Base-by-base conservation (phyloP, 805 yeast species). In the Metschnikowia arizonensis region DNA sequence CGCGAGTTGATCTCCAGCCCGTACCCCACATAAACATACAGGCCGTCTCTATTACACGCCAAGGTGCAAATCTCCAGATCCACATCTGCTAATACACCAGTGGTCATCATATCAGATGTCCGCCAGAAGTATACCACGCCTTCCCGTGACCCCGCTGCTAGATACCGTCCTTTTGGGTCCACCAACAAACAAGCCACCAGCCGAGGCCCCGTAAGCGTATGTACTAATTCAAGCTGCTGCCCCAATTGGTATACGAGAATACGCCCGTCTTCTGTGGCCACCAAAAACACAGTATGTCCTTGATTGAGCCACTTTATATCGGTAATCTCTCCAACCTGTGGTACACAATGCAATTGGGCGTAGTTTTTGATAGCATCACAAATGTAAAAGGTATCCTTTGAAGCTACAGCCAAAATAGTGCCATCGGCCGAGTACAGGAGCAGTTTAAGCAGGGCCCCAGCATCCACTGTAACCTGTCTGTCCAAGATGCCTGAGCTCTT, bases 111-210 rank as follows among this genome's bases (percentile, higher is more conserved):
- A 23, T 68, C 65, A 1, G 57, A 48, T 6, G 74, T 57, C 32
- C 67, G 64, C 82, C 83, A 80, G 9, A 78, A 32, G 15, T 79
- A 69, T 5, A 78, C 70, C 15, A 75, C 68, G 21, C 85, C 85
- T 48, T 80, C 85, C 45, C 72, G 73, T 15, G 82, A 68, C 0
- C 85, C 88, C 1, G 73, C 73, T 2, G 75, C 72, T 9, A 83
- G 46, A 51, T 60, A 74, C 18, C 62, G 53, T 0, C 83, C 88
- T 40, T 68, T 56, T 3, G 83, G 82, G 53, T 79, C 85, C 42
- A 79, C 60, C 14, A 63, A 62, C 11, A 79, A 46, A 25, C 74
- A 55, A 2, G 77, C 71, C 3, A 77, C 71, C 1, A 81, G 63
- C 1, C 82, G 73, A 53, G 82, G 86, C 17, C 72, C 68, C 28